Conservation (phyloP, 75 land plant species). For the Pinus tabuliformis region DNA sequence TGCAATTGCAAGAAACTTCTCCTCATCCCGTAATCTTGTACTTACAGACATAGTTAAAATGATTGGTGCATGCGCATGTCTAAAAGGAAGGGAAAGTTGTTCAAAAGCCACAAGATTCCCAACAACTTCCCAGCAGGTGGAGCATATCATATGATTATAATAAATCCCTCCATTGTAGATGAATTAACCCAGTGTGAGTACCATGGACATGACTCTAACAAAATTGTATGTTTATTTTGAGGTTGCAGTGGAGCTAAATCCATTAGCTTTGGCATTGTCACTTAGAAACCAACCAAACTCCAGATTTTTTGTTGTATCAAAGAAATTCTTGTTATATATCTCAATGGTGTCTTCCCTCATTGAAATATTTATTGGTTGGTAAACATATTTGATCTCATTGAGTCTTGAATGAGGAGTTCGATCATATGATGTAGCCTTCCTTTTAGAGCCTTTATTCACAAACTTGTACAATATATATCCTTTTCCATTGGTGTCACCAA, state of each 20-base stretch:
- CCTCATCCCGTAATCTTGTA: conserved; percentile 28
- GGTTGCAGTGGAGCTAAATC: conserved; percentile 66
- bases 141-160: conserved; percentile 58
- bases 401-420: no score
- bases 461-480: not conserved
- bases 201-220: conserved; percentile 72
- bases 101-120: conserved; percentile 77
- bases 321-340: conserved; percentile 81
- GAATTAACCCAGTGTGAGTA: conserved; percentile 37
- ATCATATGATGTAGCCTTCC: not conserved
- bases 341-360: no score
- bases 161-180: conserved; percentile 34
- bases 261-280: conserved; percentile 60
- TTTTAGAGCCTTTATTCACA: conserved; percentile 9
- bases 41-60: conserved; percentile 26
- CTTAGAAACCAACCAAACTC: conserved; percentile 64
- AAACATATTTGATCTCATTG: no score
- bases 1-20: no score
- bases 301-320: conserved; percentile 51
- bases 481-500: not conserved
- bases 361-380: no score
- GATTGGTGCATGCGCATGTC: conserved; percentile 15
- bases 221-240: conserved; percentile 38
- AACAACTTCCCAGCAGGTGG: conserved; percentile 78
- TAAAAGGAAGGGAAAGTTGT: conserved; percentile 65